Conservation (phyloP, 2,329 filamentous ascomycete genomes). For the Bertia moriformis region DNA sequence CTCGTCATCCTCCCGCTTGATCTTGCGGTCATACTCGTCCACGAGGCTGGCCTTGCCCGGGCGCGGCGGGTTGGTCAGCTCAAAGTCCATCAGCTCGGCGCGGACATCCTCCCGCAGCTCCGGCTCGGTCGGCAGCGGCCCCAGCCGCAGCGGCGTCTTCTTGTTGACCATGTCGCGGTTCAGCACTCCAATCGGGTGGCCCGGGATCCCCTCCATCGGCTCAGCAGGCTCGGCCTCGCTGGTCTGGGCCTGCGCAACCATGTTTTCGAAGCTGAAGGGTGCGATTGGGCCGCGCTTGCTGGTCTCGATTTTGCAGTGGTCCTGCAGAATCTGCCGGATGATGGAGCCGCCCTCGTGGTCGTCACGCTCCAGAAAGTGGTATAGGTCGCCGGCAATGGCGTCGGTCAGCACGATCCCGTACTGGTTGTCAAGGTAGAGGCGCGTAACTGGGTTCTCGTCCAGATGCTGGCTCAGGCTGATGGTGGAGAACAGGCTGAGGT, state of each 20-base stretch:
- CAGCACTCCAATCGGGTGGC: slow-evolving; percentile 42
- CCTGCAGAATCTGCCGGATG: slow-evolving; percentile 58
- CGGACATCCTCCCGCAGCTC: slow-evolving; percentile 75
- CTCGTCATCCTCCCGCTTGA: slow-evolving; percentile 80
- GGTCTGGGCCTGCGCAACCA: slow-evolving; percentile 40
- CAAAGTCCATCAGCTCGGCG: slow-evolving; percentile 74
- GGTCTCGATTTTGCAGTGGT: slow-evolving; percentile 40
- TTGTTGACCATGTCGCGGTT: slow-evolving; percentile 46
- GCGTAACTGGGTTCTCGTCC: slow-evolving; percentile 60
- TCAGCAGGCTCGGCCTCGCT: slow-evolving; percentile 49
- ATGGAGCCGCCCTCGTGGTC: slow-evolving; percentile 66
- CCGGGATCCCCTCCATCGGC: slow-evolving; percentile 49
- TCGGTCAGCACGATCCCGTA: slow-evolving; percentile 84
- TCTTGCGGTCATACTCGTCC: slow-evolving; percentile 75
- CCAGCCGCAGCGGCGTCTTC: slow-evolving; percentile 53
- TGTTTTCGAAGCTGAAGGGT: slow-evolving; percentile 46
- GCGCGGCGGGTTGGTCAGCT: slow-evolving; percentile 58
- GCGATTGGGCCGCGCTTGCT: slow-evolving; percentile 48
- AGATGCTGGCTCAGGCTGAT: slow-evolving; percentile 68
- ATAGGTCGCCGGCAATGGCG: slow-evolving; percentile 66
- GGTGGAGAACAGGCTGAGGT: slow-evolving; percentile 60
- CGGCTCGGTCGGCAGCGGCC: slow-evolving; percentile 68
- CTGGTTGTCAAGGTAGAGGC: slow-evolving; percentile 71
- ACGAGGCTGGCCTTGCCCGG: slow-evolving; percentile 61
- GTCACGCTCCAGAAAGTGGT: slow-evolving; percentile 82